Conservation (phyloP, 2,329 filamentous ascomycete genomes). For the Didymellaceae sp. region DNA sequence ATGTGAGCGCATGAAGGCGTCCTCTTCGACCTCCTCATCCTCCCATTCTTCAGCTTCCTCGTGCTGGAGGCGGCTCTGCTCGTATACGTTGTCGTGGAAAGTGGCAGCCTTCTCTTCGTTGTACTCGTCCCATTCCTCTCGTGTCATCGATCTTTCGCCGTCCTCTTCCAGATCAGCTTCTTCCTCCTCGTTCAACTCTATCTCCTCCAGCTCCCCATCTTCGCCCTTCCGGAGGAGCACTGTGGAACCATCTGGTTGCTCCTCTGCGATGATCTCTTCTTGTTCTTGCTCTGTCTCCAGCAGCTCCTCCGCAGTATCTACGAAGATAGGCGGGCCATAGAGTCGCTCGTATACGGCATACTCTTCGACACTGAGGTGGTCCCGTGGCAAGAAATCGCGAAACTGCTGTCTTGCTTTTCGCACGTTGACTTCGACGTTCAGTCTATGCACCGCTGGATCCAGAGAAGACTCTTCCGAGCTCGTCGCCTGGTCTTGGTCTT, state of each 20-base stretch:
- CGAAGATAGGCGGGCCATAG: conserved; percentile 74
- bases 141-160: conserved; percentile 38
- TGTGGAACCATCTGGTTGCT: conserved; percentile 38
- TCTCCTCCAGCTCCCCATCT: conserved; percentile 67
- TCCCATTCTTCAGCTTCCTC: conserved; percentile 50
- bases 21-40: conserved; percentile 39
- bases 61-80: conserved; percentile 52
- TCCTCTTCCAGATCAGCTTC: conserved; percentile 43
- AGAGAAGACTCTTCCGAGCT: background rate
- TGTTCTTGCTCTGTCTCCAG: conserved; percentile 53
- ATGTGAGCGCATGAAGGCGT: conserved; percentile 68
- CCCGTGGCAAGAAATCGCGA: conserved; percentile 76
- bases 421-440: conserved; percentile 67
- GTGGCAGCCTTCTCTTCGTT: conserved; percentile 39
- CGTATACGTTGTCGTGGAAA: conserved; percentile 47
- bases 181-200: conserved; percentile 52
- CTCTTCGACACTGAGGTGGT: conserved; percentile 73
- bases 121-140: conserved; percentile 44
- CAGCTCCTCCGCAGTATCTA: conserved; percentile 64
- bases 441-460: conserved; percentile 26
- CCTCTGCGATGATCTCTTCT: conserved; percentile 51
- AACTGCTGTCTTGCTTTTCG: conserved; percentile 76
- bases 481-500: background rate
- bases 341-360: conserved; percentile 77
- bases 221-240: conserved; percentile 62